Conservation (phyloP, 1,284 basidiomycete species). For the Papiliotrema fonsecae region DNA sequence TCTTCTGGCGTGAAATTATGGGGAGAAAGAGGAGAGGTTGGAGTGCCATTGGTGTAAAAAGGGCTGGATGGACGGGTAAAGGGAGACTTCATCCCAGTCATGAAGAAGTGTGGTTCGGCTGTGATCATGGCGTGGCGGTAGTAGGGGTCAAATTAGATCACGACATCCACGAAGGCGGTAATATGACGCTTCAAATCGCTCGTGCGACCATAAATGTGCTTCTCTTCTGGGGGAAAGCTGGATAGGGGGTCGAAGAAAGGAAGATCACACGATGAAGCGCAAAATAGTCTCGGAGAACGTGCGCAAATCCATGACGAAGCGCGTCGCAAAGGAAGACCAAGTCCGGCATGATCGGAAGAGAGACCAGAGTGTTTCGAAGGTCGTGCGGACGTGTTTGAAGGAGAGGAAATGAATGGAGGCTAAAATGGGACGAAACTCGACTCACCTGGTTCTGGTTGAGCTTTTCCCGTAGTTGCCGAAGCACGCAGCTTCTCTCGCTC, state of each 20-base stretch:
- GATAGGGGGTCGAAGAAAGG: background rate
- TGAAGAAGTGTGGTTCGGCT: conserved; percentile 15
- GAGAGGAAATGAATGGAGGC: background rate
- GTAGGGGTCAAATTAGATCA: no score
- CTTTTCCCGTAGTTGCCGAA: background rate
- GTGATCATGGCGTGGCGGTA: no score
- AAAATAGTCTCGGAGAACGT: no score
- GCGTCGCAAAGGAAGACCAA: background rate
- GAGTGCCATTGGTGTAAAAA: background rate
- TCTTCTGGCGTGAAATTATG: conserved; percentile 8
- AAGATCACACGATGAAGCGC: background rate
- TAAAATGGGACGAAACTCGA: no score
- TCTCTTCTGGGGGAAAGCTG: background rate
- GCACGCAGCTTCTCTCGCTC: no score
- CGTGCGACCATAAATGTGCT: background rate
- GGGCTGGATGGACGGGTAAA: conserved; percentile 14
- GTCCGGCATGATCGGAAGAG: no score
- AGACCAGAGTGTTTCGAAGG: no score
- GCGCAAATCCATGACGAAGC: no score
- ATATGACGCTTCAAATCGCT: no score
- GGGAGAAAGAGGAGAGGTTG: background rate
- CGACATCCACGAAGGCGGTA: no score
- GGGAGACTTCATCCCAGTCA: conserved; percentile 10
- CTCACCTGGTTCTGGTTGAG: conserved; percentile 1
- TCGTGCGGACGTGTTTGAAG: no score